A percentile compares a stretch with the other conserved stretches of the same genome.
Conservation (phyloP, 768 basidiomycete genomes). For the Multifurca ochricompacta region DNA sequence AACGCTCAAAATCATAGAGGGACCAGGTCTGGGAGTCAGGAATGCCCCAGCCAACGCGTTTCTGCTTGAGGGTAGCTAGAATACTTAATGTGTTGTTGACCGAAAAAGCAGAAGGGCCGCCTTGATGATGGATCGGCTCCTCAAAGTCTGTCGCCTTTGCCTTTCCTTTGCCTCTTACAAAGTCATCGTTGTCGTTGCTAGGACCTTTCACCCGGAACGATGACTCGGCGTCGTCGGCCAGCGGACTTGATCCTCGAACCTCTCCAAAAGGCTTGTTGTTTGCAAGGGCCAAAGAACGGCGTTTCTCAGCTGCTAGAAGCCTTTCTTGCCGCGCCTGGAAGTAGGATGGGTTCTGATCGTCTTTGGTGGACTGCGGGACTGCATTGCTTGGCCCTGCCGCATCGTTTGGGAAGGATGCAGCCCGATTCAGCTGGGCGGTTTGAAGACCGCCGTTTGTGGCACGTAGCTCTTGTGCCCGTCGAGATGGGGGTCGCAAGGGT, state of each 20-base stretch:
- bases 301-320: conserved; percentile 10
- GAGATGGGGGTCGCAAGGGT: conserved; percentile 7
- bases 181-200: neutral
- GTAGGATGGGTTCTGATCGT: conserved; percentile 1
- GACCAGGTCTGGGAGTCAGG: conserved; percentile 13
- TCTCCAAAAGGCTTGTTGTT: conserved; percentile 4
- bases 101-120: neutral
- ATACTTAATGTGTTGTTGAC: neutral
- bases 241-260: neutral
- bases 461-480: conserved; percentile 6
- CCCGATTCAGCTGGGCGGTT: neutral
- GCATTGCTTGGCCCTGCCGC: conserved; percentile 1
- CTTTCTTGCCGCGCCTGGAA: conserved; percentile 6
- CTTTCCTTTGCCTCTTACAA: conserved; percentile 15
- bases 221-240: neutral
- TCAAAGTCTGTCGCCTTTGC: conserved; percentile 9
- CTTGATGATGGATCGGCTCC: neutral
- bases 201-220: neutral
- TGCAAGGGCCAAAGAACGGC: neutral
- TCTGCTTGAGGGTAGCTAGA: conserved; percentile 9
- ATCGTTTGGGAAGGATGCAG: neutral
- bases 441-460: neutral
- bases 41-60: conserved; percentile 12
- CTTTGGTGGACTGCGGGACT: neutral
- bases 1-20: conserved; percentile 17